Conservation (phyloP, 208 protist genomes). For the Tritrichomonas musculus region DNA sequence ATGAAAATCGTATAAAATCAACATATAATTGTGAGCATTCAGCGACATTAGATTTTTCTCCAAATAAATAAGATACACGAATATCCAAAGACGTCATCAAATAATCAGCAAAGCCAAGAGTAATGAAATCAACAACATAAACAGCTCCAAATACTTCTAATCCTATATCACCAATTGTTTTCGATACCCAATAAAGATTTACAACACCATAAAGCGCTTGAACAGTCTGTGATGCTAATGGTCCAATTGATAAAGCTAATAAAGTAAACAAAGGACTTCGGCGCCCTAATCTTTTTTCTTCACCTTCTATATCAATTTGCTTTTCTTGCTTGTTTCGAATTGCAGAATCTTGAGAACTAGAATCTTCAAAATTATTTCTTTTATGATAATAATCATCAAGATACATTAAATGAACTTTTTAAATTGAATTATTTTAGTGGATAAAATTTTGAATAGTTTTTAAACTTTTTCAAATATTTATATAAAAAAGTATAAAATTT, state of each 20-base stretch:
- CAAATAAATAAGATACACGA: no score
- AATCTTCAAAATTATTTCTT: neutral
- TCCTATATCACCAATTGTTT: neutral
- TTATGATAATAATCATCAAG: no score
- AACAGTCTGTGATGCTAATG: neutral
- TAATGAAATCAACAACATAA: neutral
- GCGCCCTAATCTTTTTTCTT: neutral
- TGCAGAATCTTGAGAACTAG: neutral
- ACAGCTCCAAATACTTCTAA: neutral
- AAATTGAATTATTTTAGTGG: no score
- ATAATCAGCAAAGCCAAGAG: neutral
- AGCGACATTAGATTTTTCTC: neutral
- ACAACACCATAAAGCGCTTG: neutral
- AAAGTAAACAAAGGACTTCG: neutral
- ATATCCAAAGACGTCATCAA: neutral
- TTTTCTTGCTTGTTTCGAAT: neutral
- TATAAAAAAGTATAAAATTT: no score
- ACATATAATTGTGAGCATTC: neutral
- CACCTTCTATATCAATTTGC: neutral
- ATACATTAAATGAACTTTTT: no score
- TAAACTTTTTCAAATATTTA: no score
- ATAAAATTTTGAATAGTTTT: no score
- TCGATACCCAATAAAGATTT: neutral
- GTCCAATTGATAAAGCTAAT: neutral
- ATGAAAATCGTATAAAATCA: constrained; percentile 1